Evolutionary conservation across 352 stramenopile genomes (phyloP).

Genomic region (Pythium aristosporum): DNA sequence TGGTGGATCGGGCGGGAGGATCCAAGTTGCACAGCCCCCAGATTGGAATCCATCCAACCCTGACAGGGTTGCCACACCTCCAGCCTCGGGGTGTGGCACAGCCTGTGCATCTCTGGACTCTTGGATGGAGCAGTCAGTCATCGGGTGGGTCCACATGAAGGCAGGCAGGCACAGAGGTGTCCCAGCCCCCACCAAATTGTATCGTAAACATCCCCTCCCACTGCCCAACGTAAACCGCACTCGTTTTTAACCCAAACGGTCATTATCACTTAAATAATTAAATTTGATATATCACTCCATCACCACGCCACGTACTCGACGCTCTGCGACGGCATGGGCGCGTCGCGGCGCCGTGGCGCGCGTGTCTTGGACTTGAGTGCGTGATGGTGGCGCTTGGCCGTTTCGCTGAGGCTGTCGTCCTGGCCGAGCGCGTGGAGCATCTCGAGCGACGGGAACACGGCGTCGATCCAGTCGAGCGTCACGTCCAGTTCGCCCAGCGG

Average conservation of each 20-base stretch:
- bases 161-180: too few species aligned
- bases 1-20: too few species aligned
- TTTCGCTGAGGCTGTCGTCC: slow-evolving; percentile 23
- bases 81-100: too few species aligned
- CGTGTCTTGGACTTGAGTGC: neutral
- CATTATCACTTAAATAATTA: slow-evolving; percentile 10
- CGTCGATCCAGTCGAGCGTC: slow-evolving; percentile 55
- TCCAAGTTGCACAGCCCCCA: too few species aligned
- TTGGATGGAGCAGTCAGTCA: too few species aligned
- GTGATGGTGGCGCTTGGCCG: neutral
- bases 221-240: too few species aligned
- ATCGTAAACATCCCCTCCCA: too few species aligned
- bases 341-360: slow-evolving; percentile 7
- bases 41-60: too few species aligned
- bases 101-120: too few species aligned
- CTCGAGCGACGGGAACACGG: slow-evolving; percentile 40
- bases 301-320: slow-evolving; percentile 18
- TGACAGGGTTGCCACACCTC: too few species aligned
- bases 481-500: neutral
- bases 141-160: too few species aligned
- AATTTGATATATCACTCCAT: neutral
- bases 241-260: neutral
- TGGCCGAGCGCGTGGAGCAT: neutral
- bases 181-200: too few species aligned
- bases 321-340: slow-evolving; percentile 17